A percentile compares a stretch with the other conserved stretches of the same genome.
phyloP scores from a whole-genome alignment of 1,139 yeast genomes.

The Trichomonascaceae sp. region DNA sequence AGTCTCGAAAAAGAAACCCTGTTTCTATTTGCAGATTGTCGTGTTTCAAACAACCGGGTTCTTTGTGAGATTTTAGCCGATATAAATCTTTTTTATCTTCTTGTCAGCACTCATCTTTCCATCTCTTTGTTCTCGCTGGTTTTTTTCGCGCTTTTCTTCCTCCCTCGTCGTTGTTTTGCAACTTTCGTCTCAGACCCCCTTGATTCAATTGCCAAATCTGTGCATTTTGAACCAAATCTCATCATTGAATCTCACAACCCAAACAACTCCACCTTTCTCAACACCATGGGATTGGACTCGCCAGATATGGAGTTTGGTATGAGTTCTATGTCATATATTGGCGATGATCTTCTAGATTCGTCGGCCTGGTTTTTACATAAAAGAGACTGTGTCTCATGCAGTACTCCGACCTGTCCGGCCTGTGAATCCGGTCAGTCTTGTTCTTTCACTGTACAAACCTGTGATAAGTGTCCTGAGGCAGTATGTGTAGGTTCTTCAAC shows the following conservation, averaged over 20 bases:
- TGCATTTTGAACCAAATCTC: not conserved
- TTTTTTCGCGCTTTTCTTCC: too few relatives aligned
- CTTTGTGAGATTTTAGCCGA: too few relatives aligned
- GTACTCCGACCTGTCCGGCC: conserved; percentile 24
- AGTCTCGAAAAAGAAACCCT: too few relatives aligned
- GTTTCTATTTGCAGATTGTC: too few relatives aligned
- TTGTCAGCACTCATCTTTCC: too few relatives aligned
- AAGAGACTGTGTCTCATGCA: conserved; percentile 9
- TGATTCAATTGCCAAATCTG: not conserved
- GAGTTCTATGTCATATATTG: not conserved
- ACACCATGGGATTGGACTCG: not conserved
- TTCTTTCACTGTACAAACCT: conserved; percentile 27
- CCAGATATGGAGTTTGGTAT: not conserved
- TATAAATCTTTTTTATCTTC: too few relatives aligned
- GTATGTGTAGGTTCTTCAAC: conserved; percentile 16
- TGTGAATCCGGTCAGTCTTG: conserved; percentile 28
- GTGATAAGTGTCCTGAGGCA: conserved; percentile 26
- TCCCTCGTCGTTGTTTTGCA: too few relatives aligned
- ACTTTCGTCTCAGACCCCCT: not conserved
- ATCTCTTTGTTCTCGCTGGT: too few relatives aligned
- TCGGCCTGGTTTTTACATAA: conserved; percentile 2
- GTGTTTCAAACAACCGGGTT: too few relatives aligned
- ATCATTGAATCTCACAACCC: not conserved
- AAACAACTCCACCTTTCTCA: not conserved
- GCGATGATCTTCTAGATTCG: not conserved